phyloP scores from a whole-genome alignment of 2,329 filamentous ascomycete genomes.

The Fusarium agapanthi region DNA sequence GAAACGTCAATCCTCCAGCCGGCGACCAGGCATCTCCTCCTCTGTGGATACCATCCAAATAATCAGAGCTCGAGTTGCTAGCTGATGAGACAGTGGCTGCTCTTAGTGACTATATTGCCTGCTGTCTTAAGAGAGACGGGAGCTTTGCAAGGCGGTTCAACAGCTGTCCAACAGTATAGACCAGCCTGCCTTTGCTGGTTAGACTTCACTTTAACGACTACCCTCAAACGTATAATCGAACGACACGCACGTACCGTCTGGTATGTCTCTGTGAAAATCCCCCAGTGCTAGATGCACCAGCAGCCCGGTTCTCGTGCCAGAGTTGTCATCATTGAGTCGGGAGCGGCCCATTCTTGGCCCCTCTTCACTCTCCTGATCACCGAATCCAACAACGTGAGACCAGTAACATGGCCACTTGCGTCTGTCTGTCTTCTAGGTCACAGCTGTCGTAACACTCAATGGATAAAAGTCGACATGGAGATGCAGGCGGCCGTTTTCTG shows the following conservation, averaged over 20 bases:
- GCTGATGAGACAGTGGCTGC: constrained; percentile 23
- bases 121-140: constrained; percentile 1
- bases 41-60: constrained; percentile 25
- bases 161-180: background rate
- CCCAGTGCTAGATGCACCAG: background rate
- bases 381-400: background rate
- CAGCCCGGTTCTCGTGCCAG: background rate
- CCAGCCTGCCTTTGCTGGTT: background rate
- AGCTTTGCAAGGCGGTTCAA: constrained; percentile 14
- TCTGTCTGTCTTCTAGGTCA: background rate
- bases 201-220: background rate
- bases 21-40: background rate
- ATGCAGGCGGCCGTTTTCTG: constrained; percentile 24
- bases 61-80: constrained; percentile 12
- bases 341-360: background rate
- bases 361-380: background rate
- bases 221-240: background rate
- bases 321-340: background rate
- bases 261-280: background rate
- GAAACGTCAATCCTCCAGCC: background rate
- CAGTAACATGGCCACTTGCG: background rate
- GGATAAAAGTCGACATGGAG: background rate
- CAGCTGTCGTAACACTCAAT: background rate
- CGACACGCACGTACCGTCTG: background rate
- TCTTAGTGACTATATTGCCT: constrained; percentile 9